Evolutionary conservation across 2,329 filamentous ascomycete species (phyloP), one percentile per base, ranked within the genome.

Genomic region (Lecanicillium sp.): DNA sequence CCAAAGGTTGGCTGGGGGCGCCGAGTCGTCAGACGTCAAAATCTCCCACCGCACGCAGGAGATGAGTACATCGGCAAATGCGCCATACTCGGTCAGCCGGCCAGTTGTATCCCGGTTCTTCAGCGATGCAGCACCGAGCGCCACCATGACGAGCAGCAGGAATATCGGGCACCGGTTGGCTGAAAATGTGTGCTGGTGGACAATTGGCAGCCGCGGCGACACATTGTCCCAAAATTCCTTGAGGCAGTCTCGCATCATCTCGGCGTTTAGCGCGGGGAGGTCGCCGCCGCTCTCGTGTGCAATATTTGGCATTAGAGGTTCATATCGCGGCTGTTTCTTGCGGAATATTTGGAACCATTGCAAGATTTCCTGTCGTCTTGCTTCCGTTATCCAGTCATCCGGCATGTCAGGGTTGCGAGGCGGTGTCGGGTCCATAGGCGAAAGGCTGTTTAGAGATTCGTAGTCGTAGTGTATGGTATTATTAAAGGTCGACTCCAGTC

Each of bases 201-300:
- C 69, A 42, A 96, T 89, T 9, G 89, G 89, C 39, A 95, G 66
- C 46, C 94, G 86, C 7, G 85, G 81, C 45, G 90, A 87, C 40
- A 94, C 85, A 52, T 86, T 78, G 37, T 83, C 77, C 88, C 88
- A 96, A 59, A 87, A 96, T 32, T 86, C 86, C n/a, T 78, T 74
- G 44, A 90, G 75, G 52, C 89, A 94, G 12, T 83, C 83, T 52
- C 87, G 81, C 72, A 94, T 81, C 77, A 90, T 89, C 35, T 84
- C 79, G 36, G 88, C 59, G 54, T 78, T 87, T 45, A 94, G 64
- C 1, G 56, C 60, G 0, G 67, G 64, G 5, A 66, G 40, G 45
- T 72, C 67, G n/a, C 61, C 64, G 11, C 54, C 59, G 22, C 55
- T 57, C 20, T 67, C 62, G 5, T 58, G 60, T 6, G 64, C 53